Conservation (phyloP, 2,329 filamentous ascomycete genomes). For the Spiromastix sp. region DNA sequence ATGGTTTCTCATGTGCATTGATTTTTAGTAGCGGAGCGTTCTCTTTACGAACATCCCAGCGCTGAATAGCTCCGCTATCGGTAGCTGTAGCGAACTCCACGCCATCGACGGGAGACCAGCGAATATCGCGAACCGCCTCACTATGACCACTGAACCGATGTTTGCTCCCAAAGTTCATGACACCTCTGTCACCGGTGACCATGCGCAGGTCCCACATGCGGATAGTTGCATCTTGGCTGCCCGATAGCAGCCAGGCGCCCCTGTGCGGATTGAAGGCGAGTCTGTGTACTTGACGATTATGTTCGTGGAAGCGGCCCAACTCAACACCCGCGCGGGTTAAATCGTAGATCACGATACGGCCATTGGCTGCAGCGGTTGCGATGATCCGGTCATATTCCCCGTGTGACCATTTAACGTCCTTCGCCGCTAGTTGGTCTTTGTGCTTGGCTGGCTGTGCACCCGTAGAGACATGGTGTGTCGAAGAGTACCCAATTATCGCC, state of each 20-base stretch:
- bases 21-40: slow-evolving; percentile 49
- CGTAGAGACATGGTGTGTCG: slow-evolving; percentile 37
- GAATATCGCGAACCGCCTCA: slow-evolving; percentile 52
- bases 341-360: slow-evolving; percentile 56
- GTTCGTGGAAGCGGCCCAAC: slow-evolving; percentile 52
- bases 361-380: slow-evolving; percentile 54
- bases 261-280: slow-evolving; percentile 55
- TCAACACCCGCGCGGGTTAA: slow-evolving; percentile 51
- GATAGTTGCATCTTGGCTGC: slow-evolving; percentile 54
- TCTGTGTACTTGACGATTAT: slow-evolving; percentile 55
- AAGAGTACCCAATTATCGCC: slow-evolving; percentile 48
- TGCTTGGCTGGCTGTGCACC: slow-evolving; percentile 37
- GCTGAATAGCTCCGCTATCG: slow-evolving; percentile 52
- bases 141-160: slow-evolving; percentile 46
- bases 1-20: slow-evolving; percentile 50
- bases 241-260: slow-evolving; percentile 51
- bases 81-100: slow-evolving; percentile 55
- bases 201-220: slow-evolving; percentile 55
- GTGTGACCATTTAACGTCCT: slow-evolving; percentile 59
- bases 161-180: slow-evolving; percentile 44
- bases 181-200: slow-evolving; percentile 37
- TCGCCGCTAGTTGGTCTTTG: slow-evolving; percentile 51
- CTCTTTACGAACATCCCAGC: slow-evolving; percentile 52
- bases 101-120: slow-evolving; percentile 55
- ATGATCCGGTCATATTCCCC: slow-evolving; percentile 50